Evolutionary conservation across 257 asterid species (phyloP).

Genomic region (Primulina tabacum): DNA sequence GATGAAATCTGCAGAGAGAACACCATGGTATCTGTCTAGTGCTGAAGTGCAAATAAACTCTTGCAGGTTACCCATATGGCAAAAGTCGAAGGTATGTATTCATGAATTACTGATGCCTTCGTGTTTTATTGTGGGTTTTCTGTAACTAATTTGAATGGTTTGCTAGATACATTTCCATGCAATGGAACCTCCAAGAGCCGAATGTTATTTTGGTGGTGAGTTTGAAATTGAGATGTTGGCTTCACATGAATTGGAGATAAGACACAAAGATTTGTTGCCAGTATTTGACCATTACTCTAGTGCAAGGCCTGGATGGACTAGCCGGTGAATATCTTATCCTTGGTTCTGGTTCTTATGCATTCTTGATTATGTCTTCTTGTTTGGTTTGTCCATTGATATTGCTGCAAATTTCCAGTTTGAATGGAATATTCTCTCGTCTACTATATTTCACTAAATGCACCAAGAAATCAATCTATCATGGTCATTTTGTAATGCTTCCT

Average conservation of each 20-base stretch:
- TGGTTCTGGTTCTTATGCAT: constrained; percentile 8
- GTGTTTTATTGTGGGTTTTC: constrained; percentile 14
- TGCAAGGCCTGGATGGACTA: constrained; percentile 40
- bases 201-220: constrained; percentile 44
- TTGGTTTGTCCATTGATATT: constrained; percentile 10
- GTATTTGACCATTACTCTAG: constrained; percentile 49
- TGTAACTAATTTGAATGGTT: constrained; percentile 26
- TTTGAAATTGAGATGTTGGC: constrained; percentile 55
- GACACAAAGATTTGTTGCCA: constrained; percentile 54
- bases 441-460: not conserved
- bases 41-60: constrained; percentile 70
- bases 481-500: constrained; percentile 10
- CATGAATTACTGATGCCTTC: constrained; percentile 4
- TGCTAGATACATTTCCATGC: constrained; percentile 50
- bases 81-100: constrained; percentile 46
- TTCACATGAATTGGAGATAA: constrained; percentile 54
- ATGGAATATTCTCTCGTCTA: not conserved
- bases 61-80: constrained; percentile 60
- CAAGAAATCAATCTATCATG: not conserved
- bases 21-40: constrained; percentile 53
- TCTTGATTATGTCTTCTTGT: constrained; percentile 20
- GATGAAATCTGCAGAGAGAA: constrained; percentile 39
- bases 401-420: not conserved
- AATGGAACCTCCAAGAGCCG: constrained; percentile 42
- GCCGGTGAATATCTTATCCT: constrained; percentile 36